A percentile compares a stretch with the other conserved stretches of the same genome.
Evolutionary conservation across 768 basidiomycete species (phyloP).

Genomic region (Sistotremastrum suecicum): DNA sequence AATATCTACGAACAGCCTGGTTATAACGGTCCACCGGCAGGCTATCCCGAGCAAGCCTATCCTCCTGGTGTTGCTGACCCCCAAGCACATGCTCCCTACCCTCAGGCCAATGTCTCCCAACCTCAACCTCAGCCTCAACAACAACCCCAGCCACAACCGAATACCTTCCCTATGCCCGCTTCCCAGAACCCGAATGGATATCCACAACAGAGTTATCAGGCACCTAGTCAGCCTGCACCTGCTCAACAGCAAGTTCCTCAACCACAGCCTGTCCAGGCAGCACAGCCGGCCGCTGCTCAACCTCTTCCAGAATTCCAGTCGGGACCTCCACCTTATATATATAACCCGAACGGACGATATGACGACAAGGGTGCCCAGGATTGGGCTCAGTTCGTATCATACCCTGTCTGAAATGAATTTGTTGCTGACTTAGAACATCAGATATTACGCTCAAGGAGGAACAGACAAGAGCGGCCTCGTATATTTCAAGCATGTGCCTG

Average conservation of each 20-base stretch:
- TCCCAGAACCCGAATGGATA: neutral
- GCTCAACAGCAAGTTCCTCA: conserved; percentile 15
- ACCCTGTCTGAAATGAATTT: too few relatives aligned
- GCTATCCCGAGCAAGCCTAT: conserved; percentile 13
- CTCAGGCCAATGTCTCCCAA: conserved; percentile 14
- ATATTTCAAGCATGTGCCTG: conserved; percentile 70
- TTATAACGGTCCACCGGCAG: conserved; percentile 25
- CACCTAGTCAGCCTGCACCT: conserved; percentile 13
- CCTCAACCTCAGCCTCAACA: conserved; percentile 21
- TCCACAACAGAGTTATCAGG: conserved; percentile 4
- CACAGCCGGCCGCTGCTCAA: conserved; percentile 1
- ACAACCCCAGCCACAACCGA: conserved; percentile 13
- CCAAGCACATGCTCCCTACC: conserved; percentile 15
- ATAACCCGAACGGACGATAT: conserved; percentile 54
- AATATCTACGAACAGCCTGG: conserved; percentile 28
- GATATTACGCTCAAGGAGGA: conserved; percentile 70
- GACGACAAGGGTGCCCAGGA: conserved; percentile 71
- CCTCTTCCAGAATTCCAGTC: conserved; percentile 28
- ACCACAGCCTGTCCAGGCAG: conserved; percentile 8
- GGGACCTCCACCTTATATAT: conserved; percentile 32
- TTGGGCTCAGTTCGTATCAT: conserved; percentile 40
- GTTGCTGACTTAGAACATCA: too few relatives aligned
- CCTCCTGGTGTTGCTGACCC: conserved; percentile 15
- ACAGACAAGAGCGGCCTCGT: conserved; percentile 59
- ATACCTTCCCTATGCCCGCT: neutral